These are phyloP conservation scores for Gelatoporia subvermispora DNA, from an alignment of 768 basidiomycete species.

Conservation along the genomic window DNA sequence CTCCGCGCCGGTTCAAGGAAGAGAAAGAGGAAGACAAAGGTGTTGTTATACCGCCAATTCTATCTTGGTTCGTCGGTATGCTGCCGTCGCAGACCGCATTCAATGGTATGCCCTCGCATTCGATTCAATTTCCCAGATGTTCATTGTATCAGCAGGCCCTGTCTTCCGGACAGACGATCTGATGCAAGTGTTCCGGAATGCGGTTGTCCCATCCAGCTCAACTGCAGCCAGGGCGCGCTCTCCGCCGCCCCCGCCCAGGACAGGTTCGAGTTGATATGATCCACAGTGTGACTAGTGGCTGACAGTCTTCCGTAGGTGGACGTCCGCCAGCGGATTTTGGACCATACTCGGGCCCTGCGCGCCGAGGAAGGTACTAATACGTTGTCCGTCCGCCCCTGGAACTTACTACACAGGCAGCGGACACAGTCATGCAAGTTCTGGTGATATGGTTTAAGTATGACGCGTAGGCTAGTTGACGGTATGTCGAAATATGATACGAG, in stretches of 20 bases:
- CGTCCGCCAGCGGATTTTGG: constrained; percentile 85
- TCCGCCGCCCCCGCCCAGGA: constrained; percentile 46
- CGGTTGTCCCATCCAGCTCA: constrained; percentile 64
- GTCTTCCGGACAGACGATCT: constrained; percentile 88
- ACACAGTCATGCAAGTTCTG: too few species aligned
- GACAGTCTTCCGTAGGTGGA: constrained; percentile 37
- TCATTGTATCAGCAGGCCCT: constrained; percentile 53
- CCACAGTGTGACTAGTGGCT: neutral
- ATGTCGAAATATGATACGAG: too few species aligned
- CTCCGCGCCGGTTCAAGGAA: constrained; percentile 29
- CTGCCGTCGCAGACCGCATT: constrained; percentile 71
- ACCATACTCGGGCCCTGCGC: constrained; percentile 74
- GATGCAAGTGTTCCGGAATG: constrained; percentile 78
- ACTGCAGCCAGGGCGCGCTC: constrained; percentile 43
- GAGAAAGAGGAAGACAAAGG: constrained; percentile 45
- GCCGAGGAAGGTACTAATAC: constrained; percentile 36
- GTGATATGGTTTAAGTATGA: too few species aligned
- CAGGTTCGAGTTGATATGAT: constrained; percentile 29
- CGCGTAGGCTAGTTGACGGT: too few species aligned
- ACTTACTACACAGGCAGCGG: too few species aligned
- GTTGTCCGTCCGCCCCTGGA: too few species aligned
- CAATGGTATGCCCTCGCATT: constrained; percentile 60
- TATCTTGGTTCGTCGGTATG: constrained; percentile 82
- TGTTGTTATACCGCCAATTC: constrained; percentile 39
- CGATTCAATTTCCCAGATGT: constrained; percentile 4